A percentile compares a stretch with the other conserved stretches of the same genome.
These are phyloP conservation scores for Agrocybe pediades DNA, from an alignment of 768 basidiomycete genomes.

Conservation along the genomic window DNA sequence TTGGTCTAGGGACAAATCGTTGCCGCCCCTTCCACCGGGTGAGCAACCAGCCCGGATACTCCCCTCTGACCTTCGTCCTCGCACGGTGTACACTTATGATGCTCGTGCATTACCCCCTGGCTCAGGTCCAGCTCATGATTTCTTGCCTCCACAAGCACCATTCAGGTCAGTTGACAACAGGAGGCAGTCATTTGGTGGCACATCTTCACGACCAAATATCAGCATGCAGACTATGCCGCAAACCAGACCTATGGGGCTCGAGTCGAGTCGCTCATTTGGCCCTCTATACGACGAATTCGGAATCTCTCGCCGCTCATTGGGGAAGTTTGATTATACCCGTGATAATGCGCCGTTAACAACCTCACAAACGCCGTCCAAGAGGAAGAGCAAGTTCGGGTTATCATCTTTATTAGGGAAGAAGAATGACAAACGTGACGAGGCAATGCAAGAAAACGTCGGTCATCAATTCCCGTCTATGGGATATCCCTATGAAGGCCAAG, in stretches of 20 bases:
- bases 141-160: conserved; percentile 62
- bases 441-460: conserved; percentile 33
- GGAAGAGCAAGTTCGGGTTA: conserved; percentile 76
- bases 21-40: conserved; percentile 78
- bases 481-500: conserved; percentile 47
- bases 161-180: conserved; percentile 60
- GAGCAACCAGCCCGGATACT: conserved; percentile 40
- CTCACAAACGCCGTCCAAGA: conserved; percentile 49
- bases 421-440: conserved; percentile 34
- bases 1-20: conserved; percentile 64
- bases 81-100: conserved; percentile 66
- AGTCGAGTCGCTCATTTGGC: conserved; percentile 36
- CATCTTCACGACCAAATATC: conserved; percentile 57
- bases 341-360: conserved; percentile 25
- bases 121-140: conserved; percentile 46
- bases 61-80: conserved; percentile 56
- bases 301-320: conserved; percentile 60
- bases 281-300: conserved; percentile 75
- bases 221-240: conserved; percentile 52
- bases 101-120: conserved; percentile 50
- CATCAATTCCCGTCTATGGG: conserved; percentile 53
- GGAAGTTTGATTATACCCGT: conserved; percentile 38
- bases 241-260: conserved; percentile 34
- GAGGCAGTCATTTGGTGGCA: conserved; percentile 78
- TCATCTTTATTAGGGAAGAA: conserved; percentile 66